These are phyloP conservation scores for Medicago truncatula DNA, from an alignment of 306 rosid species.

Conservation along the genomic window MtrunA17r5.0-ANR NC_053042.1:1243501-1244000, in stretches of 20 bases:
- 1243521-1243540: too few species aligned
- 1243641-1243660: too few species aligned
- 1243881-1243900: constrained; percentile 87
- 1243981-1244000: constrained; percentile 53
- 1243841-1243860: constrained; percentile 26
- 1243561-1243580: too few species aligned
- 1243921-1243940: constrained; percentile 75
- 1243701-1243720: constrained; percentile 70
- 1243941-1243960: constrained; percentile 96
- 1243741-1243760: constrained; percentile 87
- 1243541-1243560: too few species aligned
- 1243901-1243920: constrained; percentile 85
- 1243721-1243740: constrained; percentile 89
- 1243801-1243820: constrained; percentile 31
- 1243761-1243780: constrained; percentile 90
- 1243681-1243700: not conserved
- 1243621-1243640: too few species aligned
- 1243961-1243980: constrained; percentile 98
- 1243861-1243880: constrained; percentile 60
- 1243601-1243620: too few species aligned
- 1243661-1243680: too few species aligned
- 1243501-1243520: too few species aligned
- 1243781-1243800: constrained; percentile 31
- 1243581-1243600: too few species aligned
- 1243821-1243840: not conserved